Base-by-base conservation (phyloP, 2,329 filamentous ascomycete genomes). In the Fusarium illudens region DNA sequence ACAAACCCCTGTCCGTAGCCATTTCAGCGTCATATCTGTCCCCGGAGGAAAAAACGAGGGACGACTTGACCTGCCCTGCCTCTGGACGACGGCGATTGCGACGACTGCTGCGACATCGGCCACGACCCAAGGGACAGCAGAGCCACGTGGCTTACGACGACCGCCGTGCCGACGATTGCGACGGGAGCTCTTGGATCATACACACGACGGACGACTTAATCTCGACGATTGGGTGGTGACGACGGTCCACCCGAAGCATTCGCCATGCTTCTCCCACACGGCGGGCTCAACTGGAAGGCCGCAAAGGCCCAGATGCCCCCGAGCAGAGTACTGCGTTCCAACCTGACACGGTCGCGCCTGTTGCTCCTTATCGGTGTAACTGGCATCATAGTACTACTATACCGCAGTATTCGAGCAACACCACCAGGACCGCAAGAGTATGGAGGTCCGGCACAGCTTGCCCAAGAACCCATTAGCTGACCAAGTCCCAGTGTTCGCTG, bases 351-450 rank as follows among this genome's bases (percentile, higher is more conserved):
- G 76, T 92, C 93, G 69, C 88, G 93, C 58, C 91, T 96, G 71
- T 83, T 97, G 67, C 81, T 96, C 56, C 87, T 92, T 48, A 80
- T 96, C 64, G 91, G 89, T 54, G 73, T 96, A 53, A 84, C 88
- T 29, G 89, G 90, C 58, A 82, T 93, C 70, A 78, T 96, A 67
- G 77, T 97, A 78, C 84, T 97, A 81, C 79, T 97, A 89, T 98
- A 94, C 93, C 91, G 92, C 78, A 92, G 92, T 68, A 88, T 97
- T 73, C 89, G 90, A 76, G 89, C 87, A 62, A 92, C 92, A 10
- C 92, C 93, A 34, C 89, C 89, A 44, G 93, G 97, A 77, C 93
- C 97, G 89, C 93, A 97, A 84, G 96, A 90, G 95, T 97, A 85
- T 49, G 62, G 44, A 39, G 10, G 17, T 7, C 46, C 33, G 33